Conservation (phyloP, 2,329 filamentous ascomycete species). For the Alternaria sp. region DNA sequence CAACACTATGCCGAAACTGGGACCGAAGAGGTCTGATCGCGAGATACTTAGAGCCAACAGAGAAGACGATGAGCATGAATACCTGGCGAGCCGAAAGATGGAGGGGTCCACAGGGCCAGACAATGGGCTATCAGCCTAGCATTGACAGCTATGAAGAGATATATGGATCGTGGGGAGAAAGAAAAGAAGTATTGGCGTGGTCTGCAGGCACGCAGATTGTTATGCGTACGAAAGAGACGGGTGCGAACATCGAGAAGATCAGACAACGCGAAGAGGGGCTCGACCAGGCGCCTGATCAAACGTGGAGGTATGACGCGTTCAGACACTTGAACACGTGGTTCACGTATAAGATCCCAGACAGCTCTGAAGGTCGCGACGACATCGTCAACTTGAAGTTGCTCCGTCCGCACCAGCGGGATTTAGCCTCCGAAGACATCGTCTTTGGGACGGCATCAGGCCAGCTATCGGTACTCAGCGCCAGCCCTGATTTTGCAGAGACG, state of each 20-base stretch:
- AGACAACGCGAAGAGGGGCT: slow-evolving; percentile 25
- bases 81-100: slow-evolving; percentile 43
- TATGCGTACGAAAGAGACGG: slow-evolving; percentile 57
- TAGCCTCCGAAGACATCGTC: slow-evolving; percentile 56
- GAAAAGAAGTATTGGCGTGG: slow-evolving; percentile 65
- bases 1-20: slow-evolving; percentile 63
- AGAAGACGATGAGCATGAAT: slow-evolving; percentile 46
- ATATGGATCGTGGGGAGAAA: slow-evolving; percentile 48
- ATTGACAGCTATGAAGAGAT: slow-evolving; percentile 64
- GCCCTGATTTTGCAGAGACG: slow-evolving; percentile 16
- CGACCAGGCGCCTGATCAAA: slow-evolving; percentile 20
- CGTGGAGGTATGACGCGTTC: slow-evolving; percentile 40
- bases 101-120: slow-evolving; percentile 56
- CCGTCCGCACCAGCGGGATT: slow-evolving; percentile 47
- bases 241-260: slow-evolving; percentile 25
- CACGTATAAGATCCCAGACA: slow-evolving; percentile 59
- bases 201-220: slow-evolving; percentile 65
- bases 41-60: slow-evolving; percentile 57
- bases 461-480: slow-evolving; percentile 46
- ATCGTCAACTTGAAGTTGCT: slow-evolving; percentile 64
- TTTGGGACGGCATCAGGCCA: slow-evolving; percentile 64
- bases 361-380: slow-evolving; percentile 63
- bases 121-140: slow-evolving; percentile 65
- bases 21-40: slow-evolving; percentile 63
- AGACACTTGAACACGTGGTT: slow-evolving; percentile 54